Percentiles rank a stretch among this genome's conserved stretches.
phyloP scores from a whole-genome alignment of 2,329 filamentous ascomycete species.

The Colletotrichum musae region DNA sequence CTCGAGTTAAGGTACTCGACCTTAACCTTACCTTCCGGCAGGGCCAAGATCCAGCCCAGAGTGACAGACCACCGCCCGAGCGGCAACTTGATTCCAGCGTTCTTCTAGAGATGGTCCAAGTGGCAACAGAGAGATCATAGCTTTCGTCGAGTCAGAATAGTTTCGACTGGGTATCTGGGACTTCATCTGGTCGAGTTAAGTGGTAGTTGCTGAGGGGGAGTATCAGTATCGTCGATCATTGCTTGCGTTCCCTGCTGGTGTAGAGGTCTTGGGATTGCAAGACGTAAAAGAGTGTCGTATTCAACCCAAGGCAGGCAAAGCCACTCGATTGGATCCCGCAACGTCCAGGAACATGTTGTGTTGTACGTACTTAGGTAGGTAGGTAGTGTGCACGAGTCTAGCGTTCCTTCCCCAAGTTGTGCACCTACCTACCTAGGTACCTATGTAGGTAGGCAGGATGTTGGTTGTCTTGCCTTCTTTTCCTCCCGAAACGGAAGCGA shows the following conservation, averaged over 20 bases:
- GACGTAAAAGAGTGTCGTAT: too few relatives aligned
- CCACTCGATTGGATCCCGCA: too few relatives aligned
- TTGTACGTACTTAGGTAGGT: too few relatives aligned
- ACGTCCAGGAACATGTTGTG: too few relatives aligned
- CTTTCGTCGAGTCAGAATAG: slow-evolving; percentile 10
- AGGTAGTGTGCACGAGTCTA: too few relatives aligned
- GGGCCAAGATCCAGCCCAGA: background rate
- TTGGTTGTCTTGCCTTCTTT: background rate
- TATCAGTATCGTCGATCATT: too few relatives aligned
- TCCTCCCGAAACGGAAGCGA: background rate
- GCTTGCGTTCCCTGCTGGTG: too few relatives aligned
- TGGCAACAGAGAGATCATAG: slow-evolving; percentile 14
- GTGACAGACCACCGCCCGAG: slow-evolving; percentile 3
- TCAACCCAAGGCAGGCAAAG: too few relatives aligned
- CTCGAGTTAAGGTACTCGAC: slow-evolving; percentile 6
- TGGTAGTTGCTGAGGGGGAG: too few relatives aligned
- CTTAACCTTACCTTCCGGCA: background rate
- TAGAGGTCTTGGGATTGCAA: too few relatives aligned
- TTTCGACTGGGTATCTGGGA: background rate
- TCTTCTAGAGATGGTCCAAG: slow-evolving; percentile 11
- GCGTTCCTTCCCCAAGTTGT: too few relatives aligned
- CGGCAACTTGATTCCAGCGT: background rate
- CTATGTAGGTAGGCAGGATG: background rate
- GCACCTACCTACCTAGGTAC: background rate
- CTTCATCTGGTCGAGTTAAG: too few relatives aligned